Evolutionary conservation across 306 rosid species (phyloP).

Genomic region (Rosa persica): DNA sequence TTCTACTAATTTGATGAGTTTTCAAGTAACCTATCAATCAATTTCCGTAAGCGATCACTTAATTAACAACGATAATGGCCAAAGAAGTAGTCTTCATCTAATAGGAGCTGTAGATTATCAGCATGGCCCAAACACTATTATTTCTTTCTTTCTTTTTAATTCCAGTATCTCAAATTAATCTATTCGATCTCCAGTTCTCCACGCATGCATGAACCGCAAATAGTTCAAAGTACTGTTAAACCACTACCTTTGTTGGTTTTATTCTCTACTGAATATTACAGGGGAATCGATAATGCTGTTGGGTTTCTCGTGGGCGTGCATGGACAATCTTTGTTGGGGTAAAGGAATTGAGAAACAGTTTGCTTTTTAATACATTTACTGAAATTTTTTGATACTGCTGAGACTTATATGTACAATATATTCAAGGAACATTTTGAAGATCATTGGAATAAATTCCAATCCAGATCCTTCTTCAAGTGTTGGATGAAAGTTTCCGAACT

Average conservation of each 20-base stretch:
- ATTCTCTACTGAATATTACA: slow-evolving; percentile 1
- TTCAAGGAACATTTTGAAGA: slow-evolving; percentile 11
- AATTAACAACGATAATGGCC: not conserved
- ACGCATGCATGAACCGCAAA: not conserved
- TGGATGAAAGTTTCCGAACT: not conserved
- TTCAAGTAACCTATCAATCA: not conserved
- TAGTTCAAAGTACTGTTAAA: not conserved
- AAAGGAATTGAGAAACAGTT: not conserved
- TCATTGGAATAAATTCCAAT: not conserved
- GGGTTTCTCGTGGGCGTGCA: not conserved
- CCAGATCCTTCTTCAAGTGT: slow-evolving; percentile 2
- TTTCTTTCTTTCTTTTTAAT: not conserved
- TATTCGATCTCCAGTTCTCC: not conserved
- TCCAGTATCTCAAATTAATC: slow-evolving; percentile 3
- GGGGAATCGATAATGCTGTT: not conserved
- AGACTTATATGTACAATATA: not conserved
- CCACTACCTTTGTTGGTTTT: not conserved
- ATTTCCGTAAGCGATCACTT: not conserved
- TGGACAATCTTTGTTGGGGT: not conserved
- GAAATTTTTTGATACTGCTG: not conserved
- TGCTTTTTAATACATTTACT: not conserved
- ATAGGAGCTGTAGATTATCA: slow-evolving; percentile 16
- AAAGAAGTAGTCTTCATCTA: not conserved
- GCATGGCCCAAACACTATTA: not conserved
- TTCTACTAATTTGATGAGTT: not conserved